A percentile compares a stretch with the other conserved stretches of the same genome.
Evolutionary conservation across 176 grass and related monocot genomes (phyloP).

Genomic region (Aegilops sharonensis): DNA sequence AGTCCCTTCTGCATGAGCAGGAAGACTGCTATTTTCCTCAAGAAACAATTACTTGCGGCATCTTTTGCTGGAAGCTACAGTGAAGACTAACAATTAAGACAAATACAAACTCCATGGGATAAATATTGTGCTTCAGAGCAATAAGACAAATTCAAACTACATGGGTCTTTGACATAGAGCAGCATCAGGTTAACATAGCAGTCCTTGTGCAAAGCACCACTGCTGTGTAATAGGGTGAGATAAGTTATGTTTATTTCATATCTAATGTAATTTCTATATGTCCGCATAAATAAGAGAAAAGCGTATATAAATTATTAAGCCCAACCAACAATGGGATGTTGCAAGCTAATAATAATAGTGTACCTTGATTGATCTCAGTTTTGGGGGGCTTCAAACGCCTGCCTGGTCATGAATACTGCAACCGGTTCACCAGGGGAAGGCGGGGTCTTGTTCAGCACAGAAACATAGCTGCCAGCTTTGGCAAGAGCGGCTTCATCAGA

Average conservation of each 20-base stretch:
- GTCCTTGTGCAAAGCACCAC: not conserved
- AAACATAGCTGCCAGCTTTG: conserved; percentile 35
- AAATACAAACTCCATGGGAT: too few species aligned
- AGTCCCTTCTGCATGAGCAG: too few species aligned
- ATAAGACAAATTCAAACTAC: too few species aligned
- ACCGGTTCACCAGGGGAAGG: conserved; percentile 64
- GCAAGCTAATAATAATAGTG: not conserved
- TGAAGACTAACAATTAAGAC: too few species aligned
- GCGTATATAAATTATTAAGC: not conserved
- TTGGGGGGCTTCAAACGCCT: conserved; percentile 28
- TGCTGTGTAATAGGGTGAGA: not conserved
- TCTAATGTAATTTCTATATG: not conserved
- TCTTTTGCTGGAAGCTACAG: too few species aligned
- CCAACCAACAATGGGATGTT: not conserved
- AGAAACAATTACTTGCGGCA: too few species aligned
- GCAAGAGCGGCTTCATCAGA: conserved; percentile 23
- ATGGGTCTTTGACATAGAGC: not conserved
- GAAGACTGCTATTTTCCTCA: too few species aligned
- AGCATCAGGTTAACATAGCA: not conserved
- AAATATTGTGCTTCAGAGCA: too few species aligned
- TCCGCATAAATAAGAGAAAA: not conserved
- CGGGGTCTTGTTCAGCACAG: conserved; percentile 47
- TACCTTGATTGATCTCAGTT: not conserved
- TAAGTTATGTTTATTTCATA: not conserved
- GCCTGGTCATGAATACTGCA: conserved; percentile 55